Conservation (phyloP, 768 basidiomycete genomes). For the Tulasnella sp. region DNA sequence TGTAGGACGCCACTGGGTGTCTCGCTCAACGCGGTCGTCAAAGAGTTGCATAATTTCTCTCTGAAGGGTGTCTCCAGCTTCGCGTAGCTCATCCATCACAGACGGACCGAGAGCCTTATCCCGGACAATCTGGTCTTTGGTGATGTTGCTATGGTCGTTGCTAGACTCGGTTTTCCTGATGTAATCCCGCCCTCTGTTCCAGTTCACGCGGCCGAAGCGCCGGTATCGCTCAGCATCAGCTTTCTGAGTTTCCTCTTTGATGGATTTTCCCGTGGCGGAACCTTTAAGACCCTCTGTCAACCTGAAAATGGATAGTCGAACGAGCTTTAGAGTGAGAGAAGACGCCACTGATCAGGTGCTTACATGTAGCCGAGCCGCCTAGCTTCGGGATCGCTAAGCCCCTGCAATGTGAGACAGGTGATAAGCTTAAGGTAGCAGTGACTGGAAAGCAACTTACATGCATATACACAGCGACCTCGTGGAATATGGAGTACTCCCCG, state of each 20-base stretch:
- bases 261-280: background rate
- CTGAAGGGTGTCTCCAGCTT: background rate
- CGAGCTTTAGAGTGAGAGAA: background rate
- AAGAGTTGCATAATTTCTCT: background rate
- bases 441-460: background rate
- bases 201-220: background rate
- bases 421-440: no score
- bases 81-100: background rate
- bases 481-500: constrained; percentile 14
- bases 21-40: background rate
- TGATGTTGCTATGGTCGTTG: background rate
- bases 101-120: background rate
- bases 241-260: background rate
- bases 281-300: constrained; percentile 15
- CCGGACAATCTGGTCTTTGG: background rate
- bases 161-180: background rate
- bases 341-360: background rate
- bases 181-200: background rate
- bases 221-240: background rate
- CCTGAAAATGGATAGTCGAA: background rate
- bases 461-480: background rate
- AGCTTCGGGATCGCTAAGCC: background rate
- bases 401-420: background rate
- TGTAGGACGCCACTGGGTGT: background rate
- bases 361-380: constrained; percentile 16